Evolutionary conservation across 345 rosid genomes (phyloP).

Genomic region (Acer yangbiense): DNA sequence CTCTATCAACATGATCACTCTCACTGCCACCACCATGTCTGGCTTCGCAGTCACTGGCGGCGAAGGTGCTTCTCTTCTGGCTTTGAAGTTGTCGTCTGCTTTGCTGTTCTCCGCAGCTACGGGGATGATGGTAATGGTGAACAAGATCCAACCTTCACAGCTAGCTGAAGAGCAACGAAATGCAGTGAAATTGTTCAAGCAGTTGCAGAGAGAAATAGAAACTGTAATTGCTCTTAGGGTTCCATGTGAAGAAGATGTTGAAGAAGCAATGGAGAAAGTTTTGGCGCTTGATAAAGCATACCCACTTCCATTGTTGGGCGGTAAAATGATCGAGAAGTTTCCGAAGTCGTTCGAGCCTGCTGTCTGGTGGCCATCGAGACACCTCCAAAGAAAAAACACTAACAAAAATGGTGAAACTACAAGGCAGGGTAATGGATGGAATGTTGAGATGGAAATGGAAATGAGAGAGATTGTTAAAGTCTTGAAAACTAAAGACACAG

Average conservation of each 20-base stretch:
- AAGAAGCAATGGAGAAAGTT: conserved; percentile 25
- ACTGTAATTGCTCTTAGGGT: conserved; percentile 14
- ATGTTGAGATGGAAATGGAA: conserved; percentile 33
- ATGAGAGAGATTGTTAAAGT: conserved; percentile 44
- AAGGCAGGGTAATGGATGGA: conserved; percentile 34
- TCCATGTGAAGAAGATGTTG: conserved; percentile 16
- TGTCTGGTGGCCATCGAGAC: conserved; percentile 31
- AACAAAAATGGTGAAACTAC: background rate
- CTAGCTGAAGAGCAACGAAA: conserved; percentile 61
- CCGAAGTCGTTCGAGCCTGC: conserved; percentile 31
- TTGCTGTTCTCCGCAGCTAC: conserved; percentile 47
- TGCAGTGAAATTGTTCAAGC: conserved; percentile 43
- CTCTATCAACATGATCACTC: conserved; percentile 71
- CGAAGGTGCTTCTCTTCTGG: conserved; percentile 31
- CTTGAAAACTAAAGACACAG: conserved; percentile 35
- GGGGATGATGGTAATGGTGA: conserved; percentile 43
- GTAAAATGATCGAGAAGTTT: conserved; percentile 33
- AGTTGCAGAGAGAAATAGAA: conserved; percentile 33
- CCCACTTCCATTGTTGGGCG: conserved; percentile 35
- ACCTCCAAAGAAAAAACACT: background rate
- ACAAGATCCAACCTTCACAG: conserved; percentile 65
- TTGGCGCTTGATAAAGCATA: conserved; percentile 35
- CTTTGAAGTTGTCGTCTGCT: conserved; percentile 47
- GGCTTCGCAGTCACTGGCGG: conserved; percentile 46
- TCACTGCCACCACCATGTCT: conserved; percentile 57